phyloP scores from a whole-genome alignment of 768 basidiomycete genomes.

The Pleurotus djamor region DNA sequence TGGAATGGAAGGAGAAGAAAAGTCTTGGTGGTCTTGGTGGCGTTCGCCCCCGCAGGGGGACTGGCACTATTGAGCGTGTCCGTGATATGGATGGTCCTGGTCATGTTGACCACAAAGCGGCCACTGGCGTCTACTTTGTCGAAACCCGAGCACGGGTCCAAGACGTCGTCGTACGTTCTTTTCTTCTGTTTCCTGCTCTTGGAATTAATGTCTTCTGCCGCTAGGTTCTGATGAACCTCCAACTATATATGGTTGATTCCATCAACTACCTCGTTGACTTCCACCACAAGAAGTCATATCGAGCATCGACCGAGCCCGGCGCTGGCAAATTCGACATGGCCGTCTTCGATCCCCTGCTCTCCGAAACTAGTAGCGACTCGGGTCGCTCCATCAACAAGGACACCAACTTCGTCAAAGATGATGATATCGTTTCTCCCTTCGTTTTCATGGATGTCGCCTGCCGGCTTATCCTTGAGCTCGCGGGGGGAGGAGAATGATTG shows the following conservation, averaged over 20 bases:
- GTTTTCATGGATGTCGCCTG: constrained; percentile 98
- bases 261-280: constrained; percentile 98
- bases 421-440: constrained; percentile 82
- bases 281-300: constrained; percentile 94
- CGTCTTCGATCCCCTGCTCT: constrained; percentile 40
- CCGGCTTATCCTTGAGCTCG: constrained; percentile 89
- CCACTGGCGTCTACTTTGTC: constrained; percentile 85
- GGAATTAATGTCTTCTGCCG: background rate
- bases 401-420: constrained; percentile 38
- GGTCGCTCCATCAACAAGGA: constrained; percentile 56
- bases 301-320: constrained; percentile 62
- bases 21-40: constrained; percentile 73
- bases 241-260: constrained; percentile 94
- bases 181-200: background rate
- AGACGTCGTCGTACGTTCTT: constrained; percentile 79
- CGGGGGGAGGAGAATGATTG: constrained; percentile 48
- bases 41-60: constrained; percentile 28
- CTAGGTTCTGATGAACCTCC: constrained; percentile 95
- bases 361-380: constrained; percentile 55
- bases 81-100: constrained; percentile 58
- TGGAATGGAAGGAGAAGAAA: constrained; percentile 97
- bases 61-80: constrained; percentile 53
- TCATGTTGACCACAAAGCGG: constrained; percentile 62
- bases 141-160: constrained; percentile 90
- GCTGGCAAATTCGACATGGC: constrained; percentile 74